Base-by-base conservation (phyloP, 805 yeast genomes). In the Hanseniaspora mollemarum region DNA sequence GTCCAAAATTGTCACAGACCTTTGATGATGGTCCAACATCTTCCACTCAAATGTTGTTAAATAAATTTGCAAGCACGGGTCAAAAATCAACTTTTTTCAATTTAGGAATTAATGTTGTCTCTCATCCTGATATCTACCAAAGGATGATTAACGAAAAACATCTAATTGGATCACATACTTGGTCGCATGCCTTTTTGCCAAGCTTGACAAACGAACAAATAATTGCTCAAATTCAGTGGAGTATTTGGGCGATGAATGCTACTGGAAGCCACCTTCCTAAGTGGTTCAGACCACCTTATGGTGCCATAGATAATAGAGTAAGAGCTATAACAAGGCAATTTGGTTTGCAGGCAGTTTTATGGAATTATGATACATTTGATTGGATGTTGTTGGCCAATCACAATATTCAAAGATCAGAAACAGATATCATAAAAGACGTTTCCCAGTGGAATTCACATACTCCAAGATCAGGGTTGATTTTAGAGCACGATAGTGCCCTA, bases 211-310 rank as follows among this genome's bases (percentile, higher is more conserved):
- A 87, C 61, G 90, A 87, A 65, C 76, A 85, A 54, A 78, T 90
- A 18, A 78, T 83, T 51, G 95, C 96, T 0, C 95, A 90, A 62
- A 67, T 90, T 35, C 81, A 88, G 64, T 90, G 98, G 98, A 80
- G 94, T 1, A 78, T 87, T 29, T 90, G 96, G 96, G 96, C 96
- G 4, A 85, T 88, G 87, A 88, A 90, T 67, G 96, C 96, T 1
- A 87, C 96, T 0, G 84, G 86, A 0, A 71, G 80, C 25, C 88
- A 87, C 59, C 62, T 84, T 9, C 98, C 98, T 6, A 82, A 81
- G 60, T 90, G 90, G 84, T 90, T 84, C 64, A 75, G 98, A 57
- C 98, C 98, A 0, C 98, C 98, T 0, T 90, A 86, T 62, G 98
- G 97, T 0, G 96, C 95, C 0, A 72, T 86, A 31, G 98, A 90